These are phyloP conservation scores for Erodium trifolium DNA, from an alignment of 441 rosid species.

Conservation along the genomic window DNA sequence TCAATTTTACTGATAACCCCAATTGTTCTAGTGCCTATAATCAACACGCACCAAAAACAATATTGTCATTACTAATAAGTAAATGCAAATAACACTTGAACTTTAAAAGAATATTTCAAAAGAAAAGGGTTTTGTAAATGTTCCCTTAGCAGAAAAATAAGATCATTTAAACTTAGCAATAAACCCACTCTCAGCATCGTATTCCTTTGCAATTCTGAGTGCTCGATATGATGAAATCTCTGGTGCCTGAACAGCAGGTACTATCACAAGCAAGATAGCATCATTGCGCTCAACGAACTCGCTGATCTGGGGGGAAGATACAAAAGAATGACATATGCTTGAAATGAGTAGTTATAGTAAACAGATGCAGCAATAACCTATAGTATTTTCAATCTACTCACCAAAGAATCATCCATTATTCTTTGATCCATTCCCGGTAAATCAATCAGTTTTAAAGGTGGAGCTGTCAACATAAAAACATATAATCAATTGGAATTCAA, in stretches of 20 bases:
- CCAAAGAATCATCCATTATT: conserved; percentile 73
- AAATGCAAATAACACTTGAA: neutral
- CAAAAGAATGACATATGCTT: conserved; percentile 17
- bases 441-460: conserved; percentile 77
- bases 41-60: conserved; percentile 10
- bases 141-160: neutral
- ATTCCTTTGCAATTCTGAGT: conserved; percentile 78
- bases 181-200: conserved; percentile 62
- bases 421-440: conserved; percentile 96
- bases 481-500: neutral
- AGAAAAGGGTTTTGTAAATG: neutral
- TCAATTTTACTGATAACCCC: conserved; percentile 89
- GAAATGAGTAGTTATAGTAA: neutral
- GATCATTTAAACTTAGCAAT: neutral
- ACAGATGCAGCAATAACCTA: neutral
- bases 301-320: conserved; percentile 39
- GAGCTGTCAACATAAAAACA: conserved; percentile 42
- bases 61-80: conserved; percentile 1
- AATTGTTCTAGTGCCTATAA: conserved; percentile 81
- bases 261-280: conserved; percentile 72
- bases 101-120: neutral
- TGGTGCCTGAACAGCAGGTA: conserved; percentile 80
- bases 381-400: conserved; percentile 6
- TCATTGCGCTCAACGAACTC: conserved; percentile 72
- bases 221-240: conserved; percentile 84